Evolutionary conservation across 345 rosid genomes (phyloP).

Genomic region (Ceriops decandra): DNA sequence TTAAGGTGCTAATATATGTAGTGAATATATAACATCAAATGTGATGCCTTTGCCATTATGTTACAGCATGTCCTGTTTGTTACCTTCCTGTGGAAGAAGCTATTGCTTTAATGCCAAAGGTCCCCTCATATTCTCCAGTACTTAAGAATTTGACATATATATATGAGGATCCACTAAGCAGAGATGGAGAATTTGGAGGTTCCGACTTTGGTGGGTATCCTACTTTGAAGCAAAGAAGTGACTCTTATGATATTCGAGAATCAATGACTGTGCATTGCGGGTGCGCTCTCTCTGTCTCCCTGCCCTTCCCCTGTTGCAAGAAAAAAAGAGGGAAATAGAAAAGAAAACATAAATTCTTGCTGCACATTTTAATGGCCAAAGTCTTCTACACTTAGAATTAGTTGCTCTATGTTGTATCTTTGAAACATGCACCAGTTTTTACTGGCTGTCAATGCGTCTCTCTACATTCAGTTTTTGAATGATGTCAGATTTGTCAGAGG

Average conservation of each 20-base stretch:
- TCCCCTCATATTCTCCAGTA: constrained; percentile 78
- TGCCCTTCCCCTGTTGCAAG: neutral
- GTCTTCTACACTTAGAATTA: neutral
- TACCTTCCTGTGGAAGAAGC: constrained; percentile 97
- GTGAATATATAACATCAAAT: neutral
- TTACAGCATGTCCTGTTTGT: constrained; percentile 96
- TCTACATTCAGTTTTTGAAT: constrained; percentile 6
- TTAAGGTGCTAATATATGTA: neutral
- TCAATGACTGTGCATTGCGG: constrained; percentile 90
- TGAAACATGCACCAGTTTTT: neutral
- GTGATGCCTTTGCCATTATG: constrained; percentile 26
- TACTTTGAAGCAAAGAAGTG: constrained; percentile 69
- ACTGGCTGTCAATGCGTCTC: constrained; percentile 5
- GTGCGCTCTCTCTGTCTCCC: constrained; percentile 39
- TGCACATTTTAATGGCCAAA: neutral
- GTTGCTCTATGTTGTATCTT: neutral
- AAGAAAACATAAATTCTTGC: too few relatives aligned
- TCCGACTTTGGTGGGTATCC: constrained; percentile 98
- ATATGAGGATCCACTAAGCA: constrained; percentile 56
- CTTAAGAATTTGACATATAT: constrained; percentile 70
- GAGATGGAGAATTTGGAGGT: constrained; percentile 80
- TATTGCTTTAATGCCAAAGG: constrained; percentile 76
- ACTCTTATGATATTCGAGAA: constrained; percentile 77
- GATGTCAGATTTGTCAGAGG: constrained; percentile 78
- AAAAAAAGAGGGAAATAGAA: neutral